Conservation (phyloP, 768 basidiomycete genomes). For the Artomyces pyxidatus region DNA sequence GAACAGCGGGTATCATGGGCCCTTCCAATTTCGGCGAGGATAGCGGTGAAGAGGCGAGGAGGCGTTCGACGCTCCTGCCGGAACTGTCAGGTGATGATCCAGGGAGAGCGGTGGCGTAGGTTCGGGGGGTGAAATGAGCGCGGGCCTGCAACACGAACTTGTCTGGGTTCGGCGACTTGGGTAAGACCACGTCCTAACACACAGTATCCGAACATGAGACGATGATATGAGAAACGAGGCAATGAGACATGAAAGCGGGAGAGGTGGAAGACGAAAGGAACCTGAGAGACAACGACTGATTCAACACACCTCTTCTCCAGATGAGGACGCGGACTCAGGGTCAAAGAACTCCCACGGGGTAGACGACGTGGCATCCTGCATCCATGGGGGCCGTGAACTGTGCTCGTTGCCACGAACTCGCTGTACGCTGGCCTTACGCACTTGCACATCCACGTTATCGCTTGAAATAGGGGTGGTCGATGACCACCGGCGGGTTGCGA, state of each 20-base stretch:
- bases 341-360: constrained; percentile 1
- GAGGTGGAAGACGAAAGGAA: constrained; percentile 7
- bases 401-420: too few species aligned
- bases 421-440: not conserved
- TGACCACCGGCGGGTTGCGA: constrained; percentile 15
- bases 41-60: not conserved
- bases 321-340: not conserved
- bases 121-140: constrained; percentile 4
- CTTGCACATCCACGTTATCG: not conserved
- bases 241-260: not conserved
- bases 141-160: constrained; percentile 14
- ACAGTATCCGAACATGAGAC: not conserved
- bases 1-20: not conserved
- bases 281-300: constrained; percentile 1
- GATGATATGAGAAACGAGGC: not conserved
- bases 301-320: constrained; percentile 7
- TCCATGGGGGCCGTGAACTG: not conserved
- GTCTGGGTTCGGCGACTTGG: constrained; percentile 12
- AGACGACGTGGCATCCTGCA: not conserved
- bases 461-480: constrained; percentile 2
- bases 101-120: not conserved
- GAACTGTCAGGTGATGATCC: not conserved
- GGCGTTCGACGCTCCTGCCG: not conserved
- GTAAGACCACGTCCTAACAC: constrained; percentile 12
- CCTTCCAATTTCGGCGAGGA: not conserved